Evolutionary conservation across 768 basidiomycete species (phyloP), one percentile per base, ranked within the genome.

Genomic region (Boletus vinaceobasis): DNA sequence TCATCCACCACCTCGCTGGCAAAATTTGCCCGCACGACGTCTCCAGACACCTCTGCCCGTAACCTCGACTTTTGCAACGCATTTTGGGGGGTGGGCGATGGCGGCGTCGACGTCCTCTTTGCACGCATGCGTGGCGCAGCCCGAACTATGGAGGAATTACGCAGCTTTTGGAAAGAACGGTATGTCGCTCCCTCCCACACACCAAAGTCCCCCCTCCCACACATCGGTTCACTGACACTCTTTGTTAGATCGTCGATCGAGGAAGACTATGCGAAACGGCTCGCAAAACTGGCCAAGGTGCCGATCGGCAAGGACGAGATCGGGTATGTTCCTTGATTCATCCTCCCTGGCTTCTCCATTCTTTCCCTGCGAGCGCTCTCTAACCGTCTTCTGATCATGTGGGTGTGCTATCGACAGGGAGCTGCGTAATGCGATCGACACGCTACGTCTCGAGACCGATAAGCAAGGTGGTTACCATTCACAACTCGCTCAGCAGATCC

Each of bases 151-250:
- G 96, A 98, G 45, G 97, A 98, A 59, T 68, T 98, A 46, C 81
- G 79, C 60, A 82, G 75, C 42, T 95, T 90, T 65, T 97, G 93
- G 91, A 95, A 93, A 65, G 96, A 98, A 72, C 80, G 96, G 95
- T 95, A 58, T 55, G 85, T 74, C 26, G 21, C 49, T 29, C 23
- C 1, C 29, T 40, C n/a, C 5, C 15, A 13, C 19, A 13, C 33
- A 10, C 49, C 40, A 23, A 48, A n/a, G n/a, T 11, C 8, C 1
- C 17, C 33, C 8, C 11, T 35, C 15, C 2, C n/a, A 10, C 26
- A 9, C 38, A 13, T 21, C 5, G 14, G n/a, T 26, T 58, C 53
- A 50, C 59, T 52, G 46, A 36, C 52, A 38, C 48, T 42, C 45
- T 13, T 31, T 26, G 13, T 39, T 29, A 97, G 96, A 67, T 87